phyloP scores from a whole-genome alignment of 257 asterid genomes.

The Primulina eburnea region DNA sequence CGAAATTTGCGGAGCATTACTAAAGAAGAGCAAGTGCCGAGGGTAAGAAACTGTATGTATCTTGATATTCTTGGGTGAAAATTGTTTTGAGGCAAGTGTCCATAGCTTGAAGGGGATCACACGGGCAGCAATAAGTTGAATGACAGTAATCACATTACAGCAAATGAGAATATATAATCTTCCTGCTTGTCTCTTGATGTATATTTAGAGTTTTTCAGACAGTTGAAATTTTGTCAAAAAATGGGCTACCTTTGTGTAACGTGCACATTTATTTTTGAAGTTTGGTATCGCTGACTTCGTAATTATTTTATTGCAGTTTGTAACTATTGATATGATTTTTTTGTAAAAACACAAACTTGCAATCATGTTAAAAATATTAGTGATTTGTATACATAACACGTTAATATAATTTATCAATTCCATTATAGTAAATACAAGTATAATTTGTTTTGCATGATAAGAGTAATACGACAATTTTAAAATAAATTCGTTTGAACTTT shows the following conservation, averaged over 20 bases:
- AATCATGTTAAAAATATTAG: no score
- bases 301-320: neutral
- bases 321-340: neutral
- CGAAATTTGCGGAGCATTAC: neutral
- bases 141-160: neutral
- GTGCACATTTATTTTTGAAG: neutral
- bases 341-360: no score
- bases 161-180: neutral
- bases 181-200: neutral
- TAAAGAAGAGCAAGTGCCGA: neutral
- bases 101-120: neutral
- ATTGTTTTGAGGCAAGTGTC: neutral
- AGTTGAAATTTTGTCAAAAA: neutral
- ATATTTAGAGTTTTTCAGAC: neutral
- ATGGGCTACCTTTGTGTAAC: neutral
- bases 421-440: no score
- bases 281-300: neutral
- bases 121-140: neutral
- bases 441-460: no score
- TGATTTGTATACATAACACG: no score
- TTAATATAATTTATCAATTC: no score
- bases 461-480: no score
- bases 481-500: no score
- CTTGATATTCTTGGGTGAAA: neutral
- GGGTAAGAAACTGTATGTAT: neutral